These are phyloP conservation scores for Sanguinoderma infundibulare DNA, from an alignment of 1,284 basidiomycete species.

Conservation along the genomic window DNA sequence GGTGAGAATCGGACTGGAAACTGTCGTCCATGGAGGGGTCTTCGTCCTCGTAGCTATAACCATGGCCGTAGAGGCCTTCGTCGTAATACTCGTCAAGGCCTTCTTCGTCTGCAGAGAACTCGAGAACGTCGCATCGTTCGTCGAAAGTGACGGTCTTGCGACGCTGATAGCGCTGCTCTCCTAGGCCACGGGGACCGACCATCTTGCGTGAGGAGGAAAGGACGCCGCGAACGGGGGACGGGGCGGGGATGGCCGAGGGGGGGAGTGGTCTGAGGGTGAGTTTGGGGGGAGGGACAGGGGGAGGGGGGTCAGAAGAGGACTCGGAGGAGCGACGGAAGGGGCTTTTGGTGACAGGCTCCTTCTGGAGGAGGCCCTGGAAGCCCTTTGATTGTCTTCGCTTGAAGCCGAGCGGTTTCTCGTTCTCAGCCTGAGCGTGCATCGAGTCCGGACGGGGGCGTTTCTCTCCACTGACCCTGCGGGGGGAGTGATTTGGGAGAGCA, in stretches of 20 bases:
- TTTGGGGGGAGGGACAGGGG: slow-evolving; percentile 34
- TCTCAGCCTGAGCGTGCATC: slow-evolving; percentile 71
- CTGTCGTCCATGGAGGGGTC: slow-evolving; percentile 27
- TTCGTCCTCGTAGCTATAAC: slow-evolving; percentile 26
- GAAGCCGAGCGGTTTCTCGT: slow-evolving; percentile 69
- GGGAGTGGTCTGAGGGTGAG: slow-evolving; percentile 24
- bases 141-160: slow-evolving; percentile 89
- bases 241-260: slow-evolving; percentile 51
- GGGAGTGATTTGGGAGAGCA: slow-evolving; percentile 40
- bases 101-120: slow-evolving; percentile 67
- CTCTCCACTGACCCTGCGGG: slow-evolving; percentile 71
- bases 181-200: slow-evolving; percentile 78
- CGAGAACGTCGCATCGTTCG: slow-evolving; percentile 86
- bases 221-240: slow-evolving; percentile 64
- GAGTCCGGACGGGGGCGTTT: slow-evolving; percentile 72
- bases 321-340: slow-evolving; percentile 62
- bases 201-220: slow-evolving; percentile 64
- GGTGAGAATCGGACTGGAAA: slow-evolving; percentile 38
- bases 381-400: slow-evolving; percentile 78
- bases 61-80: slow-evolving; percentile 46
- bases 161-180: slow-evolving; percentile 54
- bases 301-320: slow-evolving; percentile 32
- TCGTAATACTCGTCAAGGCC: slow-evolving; percentile 43
- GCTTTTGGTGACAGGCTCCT: slow-evolving; percentile 83
- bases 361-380: slow-evolving; percentile 73